Conservation (phyloP, 2,329 filamentous ascomycete genomes). For the Arthroderma sp. region DNA sequence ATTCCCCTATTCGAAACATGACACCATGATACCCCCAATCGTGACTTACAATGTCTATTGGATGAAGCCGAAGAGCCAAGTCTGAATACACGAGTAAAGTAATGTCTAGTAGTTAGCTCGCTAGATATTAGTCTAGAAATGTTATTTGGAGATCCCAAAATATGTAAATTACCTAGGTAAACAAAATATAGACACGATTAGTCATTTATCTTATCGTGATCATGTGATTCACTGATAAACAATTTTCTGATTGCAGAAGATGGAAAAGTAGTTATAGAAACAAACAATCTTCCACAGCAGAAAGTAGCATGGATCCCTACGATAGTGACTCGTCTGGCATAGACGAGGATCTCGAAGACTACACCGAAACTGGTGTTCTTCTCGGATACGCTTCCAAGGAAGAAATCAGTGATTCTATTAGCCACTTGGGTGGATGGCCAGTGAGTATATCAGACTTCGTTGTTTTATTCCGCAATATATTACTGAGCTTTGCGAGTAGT, state of each 20-base stretch:
- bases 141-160: too few relatives aligned
- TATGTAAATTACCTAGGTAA: too few relatives aligned
- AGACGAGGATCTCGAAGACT: conserved; percentile 42
- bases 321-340: conserved; percentile 72
- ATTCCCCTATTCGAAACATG: too few relatives aligned
- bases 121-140: too few relatives aligned
- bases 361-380: conserved; percentile 62
- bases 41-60: too few relatives aligned
- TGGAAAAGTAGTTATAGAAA: not conserved
- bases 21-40: too few relatives aligned
- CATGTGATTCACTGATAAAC: conserved; percentile 4
- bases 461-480: not conserved
- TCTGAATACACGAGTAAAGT: too few relatives aligned
- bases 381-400: conserved; percentile 81
- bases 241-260: conserved; percentile 3
- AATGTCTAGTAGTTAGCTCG: too few relatives aligned
- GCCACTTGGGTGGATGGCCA: conserved; percentile 73
- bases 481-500: not conserved
- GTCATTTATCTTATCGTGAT: not conserved
- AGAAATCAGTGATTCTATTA: conserved; percentile 67
- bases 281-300: not conserved
- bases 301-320: conserved; percentile 45
- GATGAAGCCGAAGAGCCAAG: too few relatives aligned
- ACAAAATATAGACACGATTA: not conserved
- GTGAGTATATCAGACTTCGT: conserved; percentile 42